Evolutionary conservation across 192 early-diverging fungal genomes (phyloP).

Genomic region (Coemansia sp.): DNA sequence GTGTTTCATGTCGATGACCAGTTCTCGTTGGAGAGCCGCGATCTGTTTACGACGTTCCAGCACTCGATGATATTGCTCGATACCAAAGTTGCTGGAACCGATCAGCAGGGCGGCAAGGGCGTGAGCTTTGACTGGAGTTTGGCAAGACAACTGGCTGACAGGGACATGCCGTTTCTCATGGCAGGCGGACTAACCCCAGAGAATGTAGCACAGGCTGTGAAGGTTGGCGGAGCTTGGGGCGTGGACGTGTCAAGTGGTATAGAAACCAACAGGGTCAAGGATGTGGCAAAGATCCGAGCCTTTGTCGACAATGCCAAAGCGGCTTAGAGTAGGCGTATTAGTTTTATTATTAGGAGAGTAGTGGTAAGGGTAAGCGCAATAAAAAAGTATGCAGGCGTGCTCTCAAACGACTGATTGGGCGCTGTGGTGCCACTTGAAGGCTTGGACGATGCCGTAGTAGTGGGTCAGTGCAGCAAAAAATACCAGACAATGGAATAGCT

Average conservation of each 20-base stretch:
- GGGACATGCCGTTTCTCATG: conserved; percentile 71
- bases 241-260: conserved; percentile 96
- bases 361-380: background rate
- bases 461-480: conserved; percentile 75
- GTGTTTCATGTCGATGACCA: conserved; percentile 79
- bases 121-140: conserved; percentile 84
- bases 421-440: conserved; percentile 54
- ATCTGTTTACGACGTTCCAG: conserved; percentile 11
- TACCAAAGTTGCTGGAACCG: conserved; percentile 57
- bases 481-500: conserved; percentile 89
- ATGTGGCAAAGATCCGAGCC: conserved; percentile 64
- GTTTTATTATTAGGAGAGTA: background rate
- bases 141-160: conserved; percentile 56
- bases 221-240: conserved; percentile 66
- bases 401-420: conserved; percentile 37
- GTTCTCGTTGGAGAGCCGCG: conserved; percentile 23
- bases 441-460: conserved; percentile 68
- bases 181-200: conserved; percentile 85
- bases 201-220: conserved; percentile 77
- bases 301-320: conserved; percentile 63
- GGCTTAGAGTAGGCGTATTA: background rate
- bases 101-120: conserved; percentile 75
- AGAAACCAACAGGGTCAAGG: conserved; percentile 80
- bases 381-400: no score
- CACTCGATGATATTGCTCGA: conserved; percentile 56